Evolutionary conservation across 495 filamentous ascomycete species (phyloP).

Genomic region (Cladorrhinum samala): DNA sequence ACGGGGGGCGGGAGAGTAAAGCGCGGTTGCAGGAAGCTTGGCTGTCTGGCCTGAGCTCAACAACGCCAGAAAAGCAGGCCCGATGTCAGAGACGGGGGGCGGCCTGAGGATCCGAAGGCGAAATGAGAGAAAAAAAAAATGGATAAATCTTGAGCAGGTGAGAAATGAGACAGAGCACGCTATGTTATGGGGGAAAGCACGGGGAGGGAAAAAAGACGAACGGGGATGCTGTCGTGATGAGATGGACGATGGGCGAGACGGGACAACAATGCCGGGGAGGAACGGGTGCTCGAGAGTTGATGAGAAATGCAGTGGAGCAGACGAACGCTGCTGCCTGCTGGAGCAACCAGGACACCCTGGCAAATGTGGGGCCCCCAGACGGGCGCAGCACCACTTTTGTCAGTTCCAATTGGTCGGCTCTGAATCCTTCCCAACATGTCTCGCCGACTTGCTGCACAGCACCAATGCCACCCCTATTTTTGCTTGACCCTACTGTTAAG

Average conservation of each 20-base stretch:
- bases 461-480: constrained; percentile 17
- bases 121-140: not conserved
- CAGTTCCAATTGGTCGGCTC: constrained; percentile 16
- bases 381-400: constrained; percentile 21
- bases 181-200: not conserved
- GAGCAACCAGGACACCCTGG: constrained; percentile 16
- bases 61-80: not conserved
- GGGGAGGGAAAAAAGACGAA: constrained; percentile 3
- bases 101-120: not conserved
- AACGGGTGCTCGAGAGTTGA: constrained; percentile 14
- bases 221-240: constrained; percentile 10
- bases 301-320: constrained; percentile 29
- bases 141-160: no score
- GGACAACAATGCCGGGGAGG: constrained; percentile 3
- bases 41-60: constrained; percentile 4
- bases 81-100: not conserved
- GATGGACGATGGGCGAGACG: constrained; percentile 11
- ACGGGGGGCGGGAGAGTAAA: not conserved
- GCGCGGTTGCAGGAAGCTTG: constrained; percentile 1
- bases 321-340: constrained; percentile 29
- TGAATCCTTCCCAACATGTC: constrained; percentile 23
- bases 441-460: constrained; percentile 15
- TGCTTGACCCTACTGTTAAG: no score
- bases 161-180: no score
- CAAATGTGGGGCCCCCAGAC: constrained; percentile 16